A percentile compares a stretch with the other conserved stretches of the same genome.
phyloP scores from a whole-genome alignment of 148 eudicot genomes.

The Nepenthes gracilis region DNA sequence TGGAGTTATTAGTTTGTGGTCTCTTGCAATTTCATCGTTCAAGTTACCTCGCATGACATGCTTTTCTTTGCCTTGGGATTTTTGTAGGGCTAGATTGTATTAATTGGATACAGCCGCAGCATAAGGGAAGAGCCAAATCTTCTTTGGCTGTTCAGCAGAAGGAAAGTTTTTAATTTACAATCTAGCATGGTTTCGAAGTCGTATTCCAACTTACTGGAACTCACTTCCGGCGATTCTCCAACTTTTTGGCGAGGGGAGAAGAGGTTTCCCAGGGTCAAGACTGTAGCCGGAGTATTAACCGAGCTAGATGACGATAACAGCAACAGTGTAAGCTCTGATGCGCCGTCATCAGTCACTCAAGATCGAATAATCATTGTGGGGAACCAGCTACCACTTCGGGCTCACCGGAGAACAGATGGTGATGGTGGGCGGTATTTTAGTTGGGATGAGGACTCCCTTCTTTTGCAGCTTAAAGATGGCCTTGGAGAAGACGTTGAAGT shows the following conservation, averaged over 20 bases:
- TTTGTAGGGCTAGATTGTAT: slow-evolving; percentile 10
- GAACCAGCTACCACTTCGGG: slow-evolving; percentile 3
- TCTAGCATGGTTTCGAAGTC: slow-evolving; percentile 13
- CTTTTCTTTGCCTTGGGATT: background rate
- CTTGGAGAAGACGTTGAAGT: slow-evolving; percentile 5
- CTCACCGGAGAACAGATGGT: background rate
- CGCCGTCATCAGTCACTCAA: slow-evolving; percentile 12
- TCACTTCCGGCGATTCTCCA: slow-evolving; percentile 11
- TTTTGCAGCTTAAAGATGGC: slow-evolving; percentile 4
- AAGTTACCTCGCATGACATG: too few species aligned
- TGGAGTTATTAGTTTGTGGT: too few species aligned
- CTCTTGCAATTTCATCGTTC: too few species aligned
- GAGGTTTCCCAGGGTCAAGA: slow-evolving; percentile 12
- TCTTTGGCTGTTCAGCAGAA: background rate
- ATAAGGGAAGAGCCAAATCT: slow-evolving; percentile 4
- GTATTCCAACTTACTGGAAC: slow-evolving; percentile 11
- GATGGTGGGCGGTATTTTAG: slow-evolving; percentile 3
- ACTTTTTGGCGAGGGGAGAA: slow-evolving; percentile 7
- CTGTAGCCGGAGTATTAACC: slow-evolving; percentile 8
- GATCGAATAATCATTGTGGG: slow-evolving; percentile 7
- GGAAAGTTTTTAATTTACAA: background rate
- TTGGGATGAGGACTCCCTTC: slow-evolving; percentile 6
- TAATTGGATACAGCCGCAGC: background rate
- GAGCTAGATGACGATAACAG: slow-evolving; percentile 10
- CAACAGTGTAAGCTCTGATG: slow-evolving; percentile 11